Evolutionary conservation across 495 filamentous ascomycete genomes (phyloP).

Genomic region (Aspergillus homomorphus): DNA sequence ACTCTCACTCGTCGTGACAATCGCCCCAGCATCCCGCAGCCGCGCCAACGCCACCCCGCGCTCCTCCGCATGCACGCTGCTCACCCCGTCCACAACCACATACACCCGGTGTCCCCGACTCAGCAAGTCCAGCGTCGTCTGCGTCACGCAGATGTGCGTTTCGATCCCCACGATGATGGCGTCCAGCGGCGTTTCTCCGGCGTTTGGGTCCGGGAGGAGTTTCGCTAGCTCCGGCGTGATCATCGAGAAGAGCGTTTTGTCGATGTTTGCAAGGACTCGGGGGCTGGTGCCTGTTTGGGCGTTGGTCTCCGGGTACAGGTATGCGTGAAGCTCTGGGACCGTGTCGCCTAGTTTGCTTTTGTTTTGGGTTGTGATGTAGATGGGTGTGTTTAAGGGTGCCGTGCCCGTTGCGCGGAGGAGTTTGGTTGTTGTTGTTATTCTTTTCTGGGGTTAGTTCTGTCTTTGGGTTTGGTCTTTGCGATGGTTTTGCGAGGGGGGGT

Average conservation of each 20-base stretch:
- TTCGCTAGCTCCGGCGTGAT: slow-evolving; percentile 47
- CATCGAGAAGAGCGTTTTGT: slow-evolving; percentile 95
- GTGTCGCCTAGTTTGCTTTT: slow-evolving; percentile 70
- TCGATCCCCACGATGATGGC: slow-evolving; percentile 76
- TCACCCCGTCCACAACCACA: slow-evolving; percentile 87
- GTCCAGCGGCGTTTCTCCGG: slow-evolving; percentile 21
- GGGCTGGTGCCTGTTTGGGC: slow-evolving; percentile 15
- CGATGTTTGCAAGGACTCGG: slow-evolving; percentile 53
- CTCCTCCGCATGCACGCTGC: slow-evolving; percentile 79
- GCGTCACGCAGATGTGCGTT: slow-evolving; percentile 89
- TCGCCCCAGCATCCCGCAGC: slow-evolving; percentile 70
- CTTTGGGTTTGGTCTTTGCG: too few relatives aligned
- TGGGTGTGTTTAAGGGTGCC: slow-evolving; percentile 68
- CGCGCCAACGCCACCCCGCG: slow-evolving; percentile 72
- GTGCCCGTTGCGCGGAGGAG: slow-evolving; percentile 44
- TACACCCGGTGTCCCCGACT: slow-evolving; percentile 76
- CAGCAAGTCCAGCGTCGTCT: slow-evolving; percentile 82
- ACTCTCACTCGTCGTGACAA: slow-evolving; percentile 86
- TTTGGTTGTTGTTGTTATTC: slow-evolving; percentile 40
- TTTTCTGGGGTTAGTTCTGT: too few relatives aligned
- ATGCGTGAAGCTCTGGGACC: slow-evolving; percentile 59
- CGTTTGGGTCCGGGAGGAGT: slow-evolving; percentile 23
- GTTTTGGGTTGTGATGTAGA: slow-evolving; percentile 83
- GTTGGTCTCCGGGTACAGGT: slow-evolving; percentile 21
- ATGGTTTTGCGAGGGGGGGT: too few relatives aligned